Evolutionary conservation across 306 rosid genomes (phyloP).

Genomic region (Lotus japonicus): DNA sequence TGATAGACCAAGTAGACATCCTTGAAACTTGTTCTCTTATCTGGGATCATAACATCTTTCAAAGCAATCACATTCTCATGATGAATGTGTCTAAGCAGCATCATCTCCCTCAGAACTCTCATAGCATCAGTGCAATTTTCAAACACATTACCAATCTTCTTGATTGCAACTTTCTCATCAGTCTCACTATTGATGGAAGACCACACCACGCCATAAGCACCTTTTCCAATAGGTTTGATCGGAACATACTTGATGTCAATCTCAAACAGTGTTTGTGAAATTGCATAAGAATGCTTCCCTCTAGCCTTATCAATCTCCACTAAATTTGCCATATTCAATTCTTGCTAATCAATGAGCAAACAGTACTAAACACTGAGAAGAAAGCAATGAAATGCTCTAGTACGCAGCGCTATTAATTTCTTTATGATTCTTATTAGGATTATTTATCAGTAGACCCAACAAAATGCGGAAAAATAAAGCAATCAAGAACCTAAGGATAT

Average conservation of each 20-base stretch:
- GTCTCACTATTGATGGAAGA: conserved; percentile 72
- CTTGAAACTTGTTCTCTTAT: conserved; percentile 50
- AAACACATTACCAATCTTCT: conserved; percentile 73
- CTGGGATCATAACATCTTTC: conserved; percentile 82
- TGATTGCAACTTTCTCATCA: conserved; percentile 76
- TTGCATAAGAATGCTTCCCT: too few relatives aligned
- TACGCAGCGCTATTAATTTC: too few relatives aligned
- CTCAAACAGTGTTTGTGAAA: conserved; percentile 80
- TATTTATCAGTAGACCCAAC: too few relatives aligned
- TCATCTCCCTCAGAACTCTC: conserved; percentile 80
- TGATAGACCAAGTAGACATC: conserved; percentile 89
- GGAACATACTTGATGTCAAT: conserved; percentile 72
- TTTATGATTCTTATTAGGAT: too few relatives aligned
- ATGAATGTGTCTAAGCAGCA: conserved; percentile 58
- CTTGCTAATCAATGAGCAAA: too few relatives aligned
- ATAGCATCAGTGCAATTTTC: conserved; percentile 54
- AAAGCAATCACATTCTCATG: conserved; percentile 78
- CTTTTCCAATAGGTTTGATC: conserved; percentile 74
- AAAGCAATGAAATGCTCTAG: too few relatives aligned
- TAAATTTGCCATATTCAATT: too few relatives aligned
- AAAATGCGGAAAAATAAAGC: too few relatives aligned
- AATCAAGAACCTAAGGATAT: too few relatives aligned
- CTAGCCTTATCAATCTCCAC: too few relatives aligned
- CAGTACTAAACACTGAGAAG: too few relatives aligned
- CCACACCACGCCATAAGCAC: conserved; percentile 80